Evolutionary conservation across 352 stramenopile genomes (phyloP).

Genomic region (Phytophthora sp.): DNA sequence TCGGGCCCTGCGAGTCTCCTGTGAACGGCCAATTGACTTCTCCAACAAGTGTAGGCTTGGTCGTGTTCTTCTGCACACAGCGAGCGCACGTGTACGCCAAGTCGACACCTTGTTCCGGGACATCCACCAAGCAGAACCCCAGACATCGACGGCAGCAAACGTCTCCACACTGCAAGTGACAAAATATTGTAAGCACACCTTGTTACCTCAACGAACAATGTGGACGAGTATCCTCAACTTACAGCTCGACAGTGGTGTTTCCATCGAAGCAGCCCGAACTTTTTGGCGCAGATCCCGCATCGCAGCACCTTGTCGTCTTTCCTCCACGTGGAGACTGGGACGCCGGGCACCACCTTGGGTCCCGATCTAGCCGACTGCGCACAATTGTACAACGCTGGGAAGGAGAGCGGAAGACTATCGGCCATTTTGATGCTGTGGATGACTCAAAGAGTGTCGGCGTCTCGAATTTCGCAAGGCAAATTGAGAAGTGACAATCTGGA

Average conservation of each 20-base stretch:
- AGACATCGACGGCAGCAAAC: conserved; percentile 74
- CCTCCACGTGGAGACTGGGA: conserved; percentile 63
- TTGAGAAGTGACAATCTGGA: conserved; percentile 27
- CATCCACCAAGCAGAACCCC: conserved; percentile 71
- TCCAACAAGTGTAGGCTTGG: conserved; percentile 49
- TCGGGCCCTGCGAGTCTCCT: conserved; percentile 33
- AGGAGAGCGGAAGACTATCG: conserved; percentile 49
- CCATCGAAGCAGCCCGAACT: conserved; percentile 66
- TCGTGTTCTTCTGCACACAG: conserved; percentile 64
- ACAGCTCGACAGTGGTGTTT: conserved; percentile 77
- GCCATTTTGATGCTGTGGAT: conserved; percentile 50
- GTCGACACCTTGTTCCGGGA: conserved; percentile 65
- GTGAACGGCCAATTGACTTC: conserved; percentile 57
- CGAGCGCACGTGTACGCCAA: conserved; percentile 69
- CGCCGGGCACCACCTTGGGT: conserved; percentile 52
- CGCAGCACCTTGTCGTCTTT: conserved; percentile 47
- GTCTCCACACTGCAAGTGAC: conserved; percentile 61
- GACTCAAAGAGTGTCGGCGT: neutral
- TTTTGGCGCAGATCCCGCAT: conserved; percentile 72
- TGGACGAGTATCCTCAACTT: conserved; percentile 20
- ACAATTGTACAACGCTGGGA: conserved; percentile 48
- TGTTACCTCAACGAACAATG: neutral
- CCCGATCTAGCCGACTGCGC: conserved; percentile 33
- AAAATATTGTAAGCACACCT: conserved; percentile 24
- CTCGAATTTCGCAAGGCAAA: conserved; percentile 16